Base-by-base conservation (phyloP, 768 basidiomycete genomes). In the Hericium coralloides region DNA sequence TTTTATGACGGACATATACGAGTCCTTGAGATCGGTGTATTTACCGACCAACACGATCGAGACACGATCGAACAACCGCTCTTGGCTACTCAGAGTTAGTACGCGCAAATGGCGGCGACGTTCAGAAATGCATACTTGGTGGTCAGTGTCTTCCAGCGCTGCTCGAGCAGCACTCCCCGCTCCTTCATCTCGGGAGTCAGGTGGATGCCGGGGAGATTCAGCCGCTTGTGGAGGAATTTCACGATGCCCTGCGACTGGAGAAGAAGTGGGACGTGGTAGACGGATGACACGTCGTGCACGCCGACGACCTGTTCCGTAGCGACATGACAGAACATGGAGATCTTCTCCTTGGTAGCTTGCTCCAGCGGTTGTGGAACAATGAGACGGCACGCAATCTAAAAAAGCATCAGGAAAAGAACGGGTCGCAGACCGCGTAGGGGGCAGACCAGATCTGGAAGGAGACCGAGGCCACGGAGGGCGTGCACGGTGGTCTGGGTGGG, bases 251-350 rank as follows among this genome's bases (percentile, higher is more conserved):
- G 95, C 2, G 92, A 85, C 62, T 88, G 83, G 37, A 99, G 79
- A 17, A 98, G 79, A 10, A 98, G 79, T 4, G 95, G 95, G 48
- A 98, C 95, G 66, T 98, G 95, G 70, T 99, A 99, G 37, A 98
- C 93, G 39, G 94, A 97, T 9, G 88, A 85, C 50, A 98, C 92
- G 67, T 98, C 93, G 68, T 98, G 95, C 7, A 98, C 89, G 55
- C 94, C 95, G 52, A 99, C 79, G 41, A 98, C 95, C 65, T 92
- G 89, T 64, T 91, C 85, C 3, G 86, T 76, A 3, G 83, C 75
- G 64, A 99, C 95, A 66, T 99, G 95, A 72, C 95, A 98, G 79
- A 98, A 98, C 95, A 98, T 98, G 59, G 92, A 93, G 43, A 99
- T 95, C 71, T 99, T 99, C 66, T 86, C 81, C 72, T 94, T 95